Conservation (phyloP, 106 monocot species). For the Allium cepa region DNA sequence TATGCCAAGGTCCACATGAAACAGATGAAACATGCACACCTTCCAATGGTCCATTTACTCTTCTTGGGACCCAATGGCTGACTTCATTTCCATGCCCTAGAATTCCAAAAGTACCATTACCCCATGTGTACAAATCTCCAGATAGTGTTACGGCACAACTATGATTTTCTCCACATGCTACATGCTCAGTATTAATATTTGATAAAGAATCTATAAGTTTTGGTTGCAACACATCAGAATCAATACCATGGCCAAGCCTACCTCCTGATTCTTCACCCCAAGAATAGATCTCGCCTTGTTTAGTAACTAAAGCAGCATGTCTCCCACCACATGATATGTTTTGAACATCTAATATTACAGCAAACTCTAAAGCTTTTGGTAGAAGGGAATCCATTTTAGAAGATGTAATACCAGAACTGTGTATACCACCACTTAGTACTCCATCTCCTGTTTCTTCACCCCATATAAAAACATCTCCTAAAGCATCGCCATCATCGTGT, state of each 20-base stretch:
- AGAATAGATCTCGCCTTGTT: slow-evolving; percentile 91
- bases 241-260: slow-evolving; percentile 86
- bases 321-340: slow-evolving; percentile 78
- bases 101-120: slow-evolving; percentile 64
- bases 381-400: slow-evolving; percentile 72
- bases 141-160: slow-evolving; percentile 79
- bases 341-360: slow-evolving; percentile 93
- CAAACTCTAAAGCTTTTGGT: slow-evolving; percentile 88
- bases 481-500: slow-evolving; percentile 98
- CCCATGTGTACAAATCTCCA: slow-evolving; percentile 79
- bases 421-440: slow-evolving; percentile 61
- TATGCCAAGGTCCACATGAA: slow-evolving; percentile 85
- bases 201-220: slow-evolving; percentile 81
- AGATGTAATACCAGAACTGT: slow-evolving; percentile 38
- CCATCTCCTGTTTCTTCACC: slow-evolving; percentile 96
- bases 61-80: slow-evolving; percentile 67
- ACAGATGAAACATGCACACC: slow-evolving; percentile 70
- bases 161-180: slow-evolving; percentile 83
- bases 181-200: slow-evolving; percentile 78
- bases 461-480: slow-evolving; percentile 97
- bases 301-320: slow-evolving; percentile 86
- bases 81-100: slow-evolving; percentile 68
- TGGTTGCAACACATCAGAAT: slow-evolving; percentile 86
- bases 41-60: slow-evolving; percentile 63
- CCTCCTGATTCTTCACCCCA: slow-evolving; percentile 99